Percentiles rank a stretch among this genome's conserved stretches.
These are phyloP conservation scores for Zychaea mexicana DNA, from an alignment of 371 early-diverging fungal species.

Conservation along the genomic window DNA sequence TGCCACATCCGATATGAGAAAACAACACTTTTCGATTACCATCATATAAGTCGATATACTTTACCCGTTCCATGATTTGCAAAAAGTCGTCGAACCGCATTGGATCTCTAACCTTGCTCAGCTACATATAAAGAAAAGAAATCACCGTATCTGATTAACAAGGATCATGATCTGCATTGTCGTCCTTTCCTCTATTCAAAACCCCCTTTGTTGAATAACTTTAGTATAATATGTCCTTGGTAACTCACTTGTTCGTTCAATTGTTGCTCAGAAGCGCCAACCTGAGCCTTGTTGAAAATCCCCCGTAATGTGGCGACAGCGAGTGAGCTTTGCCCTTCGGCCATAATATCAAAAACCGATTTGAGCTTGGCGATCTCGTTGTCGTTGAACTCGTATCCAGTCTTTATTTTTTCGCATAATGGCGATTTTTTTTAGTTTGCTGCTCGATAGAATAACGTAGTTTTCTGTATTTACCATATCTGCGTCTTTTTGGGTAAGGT, in stretches of 20 bases:
- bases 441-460: too few relatives aligned
- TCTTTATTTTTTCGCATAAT: too few relatives aligned
- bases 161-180: too few relatives aligned
- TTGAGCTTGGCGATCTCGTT: slow-evolving; percentile 1
- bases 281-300: background rate
- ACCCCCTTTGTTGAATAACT: too few relatives aligned
- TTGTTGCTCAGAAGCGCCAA: background rate
- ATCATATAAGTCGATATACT: background rate
- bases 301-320: background rate
- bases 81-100: slow-evolving; percentile 20
- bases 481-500: too few relatives aligned
- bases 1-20: too few relatives aligned
- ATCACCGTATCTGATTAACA: background rate
- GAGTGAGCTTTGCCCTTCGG: background rate
- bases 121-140: background rate
- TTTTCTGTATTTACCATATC: too few relatives aligned
- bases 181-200: too few relatives aligned
- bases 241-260: background rate
- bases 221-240: too few relatives aligned
- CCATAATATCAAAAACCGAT: background rate
- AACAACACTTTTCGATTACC: too few relatives aligned
- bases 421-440: too few relatives aligned
- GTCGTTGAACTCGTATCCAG: slow-evolving; percentile 4
- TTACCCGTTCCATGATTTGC: slow-evolving; percentile 17
- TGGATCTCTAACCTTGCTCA: slow-evolving; percentile 5